These are phyloP conservation scores for Ophiostoma quercus DNA, from an alignment of 2,329 filamentous ascomycete species.

Conservation along the genomic window DNA sequence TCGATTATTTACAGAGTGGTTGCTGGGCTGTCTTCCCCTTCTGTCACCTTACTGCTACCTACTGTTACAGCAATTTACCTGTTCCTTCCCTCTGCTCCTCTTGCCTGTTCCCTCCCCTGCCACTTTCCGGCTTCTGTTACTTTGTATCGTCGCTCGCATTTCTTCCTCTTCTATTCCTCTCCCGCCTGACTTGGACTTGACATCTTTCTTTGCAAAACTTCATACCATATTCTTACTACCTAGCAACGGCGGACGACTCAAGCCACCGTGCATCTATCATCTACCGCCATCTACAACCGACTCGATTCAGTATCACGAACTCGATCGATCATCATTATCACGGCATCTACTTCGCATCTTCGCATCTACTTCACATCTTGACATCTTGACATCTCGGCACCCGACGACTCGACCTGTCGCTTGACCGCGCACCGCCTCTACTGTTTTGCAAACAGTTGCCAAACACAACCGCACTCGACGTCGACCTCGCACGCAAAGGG, in stretches of 20 bases:
- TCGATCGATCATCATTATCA: not conserved
- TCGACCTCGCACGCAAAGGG: conserved; percentile 12
- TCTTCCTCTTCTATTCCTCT: conserved; percentile 9
- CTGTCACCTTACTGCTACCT: conserved; percentile 15
- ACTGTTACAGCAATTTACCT: conserved; percentile 14
- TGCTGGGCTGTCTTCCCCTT: conserved; percentile 21
- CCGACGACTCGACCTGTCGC: not conserved
- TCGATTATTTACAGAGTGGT: conserved; percentile 6
- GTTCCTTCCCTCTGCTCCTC: conserved; percentile 1
- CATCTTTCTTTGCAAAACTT: not conserved
- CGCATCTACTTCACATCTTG: not conserved
- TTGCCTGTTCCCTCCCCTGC: conserved; percentile 4
- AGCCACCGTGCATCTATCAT: not conserved
- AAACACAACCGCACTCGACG: not conserved
- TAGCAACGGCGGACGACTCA: not conserved
- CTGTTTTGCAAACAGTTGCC: not conserved
- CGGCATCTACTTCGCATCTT: not conserved
- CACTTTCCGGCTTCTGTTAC: not conserved
- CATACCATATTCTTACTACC: not conserved
- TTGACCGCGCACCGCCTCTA: not conserved
- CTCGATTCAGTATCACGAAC: not conserved
- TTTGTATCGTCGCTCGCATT: conserved; percentile 16
- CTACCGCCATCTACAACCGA: not conserved
- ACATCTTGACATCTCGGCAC: not conserved
- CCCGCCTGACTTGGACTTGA: conserved; percentile 9